Evolutionary conservation across 345 rosid species (phyloP), one percentile per base, ranked within the genome.

Genomic region (Bruguiera parviflora): DNA sequence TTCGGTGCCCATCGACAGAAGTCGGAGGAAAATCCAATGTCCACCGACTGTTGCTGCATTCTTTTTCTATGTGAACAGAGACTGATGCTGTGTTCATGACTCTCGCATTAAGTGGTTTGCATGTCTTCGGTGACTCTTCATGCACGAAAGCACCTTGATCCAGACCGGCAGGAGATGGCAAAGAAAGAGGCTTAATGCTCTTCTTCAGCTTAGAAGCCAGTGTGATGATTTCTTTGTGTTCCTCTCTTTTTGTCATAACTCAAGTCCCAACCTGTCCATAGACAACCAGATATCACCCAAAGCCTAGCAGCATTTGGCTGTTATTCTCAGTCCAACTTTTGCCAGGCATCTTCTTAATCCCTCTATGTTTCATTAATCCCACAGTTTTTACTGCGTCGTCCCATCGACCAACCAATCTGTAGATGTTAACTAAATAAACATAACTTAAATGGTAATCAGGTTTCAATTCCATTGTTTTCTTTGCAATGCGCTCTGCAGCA

Each of bases 371-470:
- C 97, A 92, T 95, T 74, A 89, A 77, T 77, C 75, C 82, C 80
- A 89, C 78, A 51, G 86, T 79, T 64, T 86, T 77, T 35, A 71
- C 67, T n/a, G 99, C 99, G 78, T 92, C 99, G 20, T 74, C 75
- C 90, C 92, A 86, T 16, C 96, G 79, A 49, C 96, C 99, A 15
- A 84, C 80, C 35, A 87, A 74, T 73, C 80, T 87, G 58, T 95
- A 90, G 39, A 85, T 78, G 79, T 92, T 95, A 75, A 85, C 82
- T 31, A 90, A 82, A 75, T 88, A 84, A 53, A 95, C 87, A 74
- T 95, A 95, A 73, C 96, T 92, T 81, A 95, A 70, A 69, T 88
- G 93, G 72, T 78, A 75, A 63, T 85, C 77, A 19, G 99, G 96
- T 66, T 83, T 78, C 58, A 87, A 73, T 72, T 80, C 77, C 83